Evolutionary conservation across 768 basidiomycete genomes (phyloP), one percentile per base, ranked within the genome.

Genomic region (Collybia sordida): DNA sequence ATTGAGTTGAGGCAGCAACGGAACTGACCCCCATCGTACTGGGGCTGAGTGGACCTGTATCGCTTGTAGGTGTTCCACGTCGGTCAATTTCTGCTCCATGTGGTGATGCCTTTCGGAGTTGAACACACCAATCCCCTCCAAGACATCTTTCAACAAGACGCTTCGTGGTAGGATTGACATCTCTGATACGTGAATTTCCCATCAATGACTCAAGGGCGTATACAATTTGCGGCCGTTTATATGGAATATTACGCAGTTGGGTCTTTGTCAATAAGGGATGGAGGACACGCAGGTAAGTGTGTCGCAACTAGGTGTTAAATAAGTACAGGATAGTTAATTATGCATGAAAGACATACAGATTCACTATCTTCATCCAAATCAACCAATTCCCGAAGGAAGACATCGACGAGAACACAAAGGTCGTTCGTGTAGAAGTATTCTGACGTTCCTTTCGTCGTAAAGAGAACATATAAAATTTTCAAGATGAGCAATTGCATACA

Each of bases 391-490:
- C 97, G 84, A n/a, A 99, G 77, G 60, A 99, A 98, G 1, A 99
- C 97, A 59, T 99, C 97, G 11, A 99, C 93, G 12, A 99, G 76
- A 3, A 99, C 97, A 58, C 92, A 82, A 25, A 99, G 75, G 60
- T 99, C 97, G 62, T 99, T 99, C 14, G 94, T 98, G 69, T 97
- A 99, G 62, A 99, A 98, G 65, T 93, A 98, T 65, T 98, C 94
- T 4, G 88, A 86, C 9, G 93, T 94, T 25, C 87, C 92, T 54
- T 86, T 85, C 2, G 92, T 97, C 14, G 93, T 96, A 66, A 98
- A 98, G 8, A 99, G 79, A 6, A 98, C 81, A 64, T 96, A 99
- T 2, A 99, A 79, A 35, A 98, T 79, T 68, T 99, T 99, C 60
- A 99, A 76, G 43, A 98, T 88, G 47, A 98, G 77, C 15, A 98